Percentiles rank a stretch among this genome's conserved stretches.
Evolutionary conservation across 2,329 filamentous ascomycete species (phyloP).

Genomic region (Pseudogymnoascus verrucosus): DNA sequence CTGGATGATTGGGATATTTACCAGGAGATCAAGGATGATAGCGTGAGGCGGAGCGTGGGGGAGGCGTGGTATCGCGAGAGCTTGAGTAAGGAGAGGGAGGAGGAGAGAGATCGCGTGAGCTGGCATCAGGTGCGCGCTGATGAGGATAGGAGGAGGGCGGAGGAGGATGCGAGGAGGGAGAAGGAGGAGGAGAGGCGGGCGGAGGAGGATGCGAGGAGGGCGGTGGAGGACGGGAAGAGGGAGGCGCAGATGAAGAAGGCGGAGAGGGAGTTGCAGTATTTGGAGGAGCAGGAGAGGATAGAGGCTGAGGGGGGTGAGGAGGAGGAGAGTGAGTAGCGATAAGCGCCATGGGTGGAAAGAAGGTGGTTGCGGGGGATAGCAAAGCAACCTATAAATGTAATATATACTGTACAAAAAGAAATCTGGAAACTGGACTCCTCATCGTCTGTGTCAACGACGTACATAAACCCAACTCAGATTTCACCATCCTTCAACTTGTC

Average conservation of each 20-base stretch:
- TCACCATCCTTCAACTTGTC: no score
- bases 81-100: constrained; percentile 14
- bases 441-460: neutral
- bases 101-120: constrained; percentile 12
- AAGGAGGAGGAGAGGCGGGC: constrained; percentile 9
- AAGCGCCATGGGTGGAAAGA: neutral
- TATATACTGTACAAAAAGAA: neutral
- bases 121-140: constrained; percentile 11
- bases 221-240: neutral
- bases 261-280: neutral
- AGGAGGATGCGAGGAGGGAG: constrained; percentile 13
- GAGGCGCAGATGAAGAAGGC: neutral
- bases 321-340: neutral
- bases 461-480: no score
- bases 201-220: neutral
- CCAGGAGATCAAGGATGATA: constrained; percentile 37
- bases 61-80: constrained; percentile 26
- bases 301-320: neutral
- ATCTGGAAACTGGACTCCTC: neutral
- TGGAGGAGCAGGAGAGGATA: neutral
- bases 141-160: neutral
- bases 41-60: constrained; percentile 30
- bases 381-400: neutral
- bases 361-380: neutral
- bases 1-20: constrained; percentile 49